A percentile compares a stretch with the other conserved stretches of the same genome.
phyloP scores from a whole-genome alignment of 2,329 filamentous ascomycete species.

The Colletotrichum paranaense region DNA sequence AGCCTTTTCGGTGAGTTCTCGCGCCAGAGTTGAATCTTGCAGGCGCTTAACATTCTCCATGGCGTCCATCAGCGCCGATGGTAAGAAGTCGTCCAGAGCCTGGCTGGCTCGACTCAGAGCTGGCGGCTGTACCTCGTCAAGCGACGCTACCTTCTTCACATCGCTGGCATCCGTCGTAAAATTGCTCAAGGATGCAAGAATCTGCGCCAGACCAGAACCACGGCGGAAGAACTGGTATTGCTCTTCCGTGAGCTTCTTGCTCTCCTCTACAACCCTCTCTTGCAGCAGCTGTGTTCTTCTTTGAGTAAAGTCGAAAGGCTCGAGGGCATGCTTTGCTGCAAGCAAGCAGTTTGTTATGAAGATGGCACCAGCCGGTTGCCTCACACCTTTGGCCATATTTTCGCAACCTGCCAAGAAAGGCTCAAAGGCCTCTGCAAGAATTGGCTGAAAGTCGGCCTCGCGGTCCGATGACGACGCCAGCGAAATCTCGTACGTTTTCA shows the following conservation, averaged over 20 bases:
- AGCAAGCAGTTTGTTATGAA: constrained; percentile 80
- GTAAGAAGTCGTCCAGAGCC: constrained; percentile 87
- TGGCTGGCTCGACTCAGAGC: constrained; percentile 77
- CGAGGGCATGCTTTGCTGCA: constrained; percentile 66
- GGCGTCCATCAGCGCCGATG: constrained; percentile 92
- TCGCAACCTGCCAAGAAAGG: constrained; percentile 85
- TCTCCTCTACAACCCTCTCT: constrained; percentile 64
- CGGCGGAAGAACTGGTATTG: constrained; percentile 80
- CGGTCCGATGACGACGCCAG: constrained; percentile 69
- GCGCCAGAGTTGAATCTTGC: constrained; percentile 76
- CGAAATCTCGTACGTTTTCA: constrained; percentile 89
- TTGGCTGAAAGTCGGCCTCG: constrained; percentile 77
- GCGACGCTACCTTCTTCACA: constrained; percentile 55
- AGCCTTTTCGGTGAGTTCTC: constrained; percentile 83
- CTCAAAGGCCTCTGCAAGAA: constrained; percentile 84
- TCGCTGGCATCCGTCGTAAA: constrained; percentile 46
- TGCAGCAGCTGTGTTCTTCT: constrained; percentile 66
- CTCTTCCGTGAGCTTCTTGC: constrained; percentile 69
- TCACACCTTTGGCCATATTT: constrained; percentile 72
- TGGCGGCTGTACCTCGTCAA: constrained; percentile 65
- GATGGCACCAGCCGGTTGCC: constrained; percentile 70
- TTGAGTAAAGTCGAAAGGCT: constrained; percentile 72
- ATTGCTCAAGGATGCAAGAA: constrained; percentile 68
- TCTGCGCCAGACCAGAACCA: constrained; percentile 76
- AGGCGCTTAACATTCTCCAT: constrained; percentile 82